Conservation (phyloP, 345 rosid species). For the Euphorbia peplus region DNA sequence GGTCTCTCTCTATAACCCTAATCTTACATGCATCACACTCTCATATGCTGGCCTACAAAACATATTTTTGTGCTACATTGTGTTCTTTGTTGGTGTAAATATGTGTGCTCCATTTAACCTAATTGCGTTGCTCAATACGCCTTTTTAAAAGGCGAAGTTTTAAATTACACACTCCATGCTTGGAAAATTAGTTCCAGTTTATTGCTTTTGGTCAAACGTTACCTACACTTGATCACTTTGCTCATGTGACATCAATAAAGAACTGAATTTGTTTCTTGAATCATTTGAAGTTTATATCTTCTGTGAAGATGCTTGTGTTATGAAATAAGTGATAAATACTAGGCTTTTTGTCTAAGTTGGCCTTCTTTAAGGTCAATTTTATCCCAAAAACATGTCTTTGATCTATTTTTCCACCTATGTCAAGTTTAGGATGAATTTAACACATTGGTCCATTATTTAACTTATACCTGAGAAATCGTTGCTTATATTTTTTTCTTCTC, state of each 20-base stretch:
- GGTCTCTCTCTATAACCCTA: conserved; percentile 34
- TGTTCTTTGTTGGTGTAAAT: background rate
- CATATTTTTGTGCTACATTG: background rate
- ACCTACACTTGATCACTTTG: background rate
- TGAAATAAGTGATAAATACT: background rate
- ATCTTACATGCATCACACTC: no score
- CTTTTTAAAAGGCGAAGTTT: background rate
- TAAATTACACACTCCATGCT: background rate
- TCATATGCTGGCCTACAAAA: no score
- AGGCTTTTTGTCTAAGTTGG: background rate
- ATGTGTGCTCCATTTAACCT: background rate
- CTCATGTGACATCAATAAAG: background rate
- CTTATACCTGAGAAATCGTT: background rate
- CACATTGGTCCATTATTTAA: background rate
- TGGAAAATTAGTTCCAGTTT: background rate
- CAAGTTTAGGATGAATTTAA: background rate
- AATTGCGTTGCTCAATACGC: background rate
- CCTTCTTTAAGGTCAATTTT: background rate
- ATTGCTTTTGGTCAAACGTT: background rate
- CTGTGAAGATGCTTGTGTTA: background rate
- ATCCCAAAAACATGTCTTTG: background rate
- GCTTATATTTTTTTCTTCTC: background rate
- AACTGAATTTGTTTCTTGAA: background rate
- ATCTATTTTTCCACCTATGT: background rate
- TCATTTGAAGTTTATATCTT: background rate